Evolutionary conservation across 495 filamentous ascomycete species (phyloP), one percentile per base, ranked within the genome.

Genomic region (Xylaria cubensis): DNA sequence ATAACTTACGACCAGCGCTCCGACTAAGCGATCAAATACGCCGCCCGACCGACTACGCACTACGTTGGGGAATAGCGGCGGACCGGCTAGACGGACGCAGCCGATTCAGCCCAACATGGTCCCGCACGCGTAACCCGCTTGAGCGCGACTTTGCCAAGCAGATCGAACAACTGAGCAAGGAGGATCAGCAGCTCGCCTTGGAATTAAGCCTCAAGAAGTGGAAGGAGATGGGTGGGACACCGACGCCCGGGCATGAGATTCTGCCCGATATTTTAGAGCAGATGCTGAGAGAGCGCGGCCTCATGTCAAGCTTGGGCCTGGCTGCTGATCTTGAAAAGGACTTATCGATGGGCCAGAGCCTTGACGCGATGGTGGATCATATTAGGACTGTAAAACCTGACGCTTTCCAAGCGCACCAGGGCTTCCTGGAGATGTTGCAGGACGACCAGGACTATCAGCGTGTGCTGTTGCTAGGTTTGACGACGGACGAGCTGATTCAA

Each of bases 361-460:
- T 80, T 32, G 69, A 48, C 1, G 6, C 61, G 12, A 59, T 69
- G 13, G 19, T 62, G 0, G 46, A 72, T 1, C 29, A 21, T 15
- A 26, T 77, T 4, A 59, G 64, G 8, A n/a, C 34, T 19, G 6
- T 42, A 7, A 36, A 51, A 2, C 67, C 70, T 13, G 32, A 56
- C 7, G 53, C 64, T 12, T 5, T 34, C 9, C 5, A 61, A 0
- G 65, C 71, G 13, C 74, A 79, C 29, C 9, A 24, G 7, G 59
- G 19, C 9, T 77, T 72, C 58, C n/a, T 79, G 7, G 10, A 65
- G 0, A 67, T 58, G 55, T 55, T 71, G n/a, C 56, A 72, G 8
- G 69, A 74, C 17, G 81, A 83, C 71, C 73, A 77, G 41, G 75
- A 81, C 39, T 83, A 72, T 21, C 81, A 83, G 44, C 74, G 78